Base-by-base conservation (phyloP, 148 eudicot genomes). In the Camellia granthamiana region DNA sequence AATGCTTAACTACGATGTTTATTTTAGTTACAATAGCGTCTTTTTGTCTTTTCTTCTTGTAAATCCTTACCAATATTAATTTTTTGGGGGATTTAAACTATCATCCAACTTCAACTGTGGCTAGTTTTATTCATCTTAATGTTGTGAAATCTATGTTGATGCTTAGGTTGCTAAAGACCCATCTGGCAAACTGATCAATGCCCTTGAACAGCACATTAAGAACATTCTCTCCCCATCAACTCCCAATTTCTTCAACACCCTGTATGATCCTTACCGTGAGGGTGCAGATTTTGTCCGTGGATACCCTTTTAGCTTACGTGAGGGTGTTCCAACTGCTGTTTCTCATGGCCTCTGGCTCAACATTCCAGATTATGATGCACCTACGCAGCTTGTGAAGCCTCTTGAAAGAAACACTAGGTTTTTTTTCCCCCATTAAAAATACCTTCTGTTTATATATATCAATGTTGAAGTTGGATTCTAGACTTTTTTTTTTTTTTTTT, bases 251-350 rank as follows among this genome's bases (percentile, higher is more conserved):
- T 91, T 89, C 87, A 91, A 91, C 81, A 91, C 94, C 46, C 82
- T 91, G 41, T 91, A 91, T 41, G 91, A 91, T 43, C 94, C 94
- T 11, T 91, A 65, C 58, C 81, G 85, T 3, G 94, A 91, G 14
- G 94, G 94, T 54, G 94, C 88, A 23, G 94, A 91, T 80, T 91
- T 91, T 60, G 92, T 89, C 21, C 90, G 94, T 69, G 94, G 94
- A 49, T 91, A 91, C 80, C 94, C 92, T 49, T 91, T 91, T 67
- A 86, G 89, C 78, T 78, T 86, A 0, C 88, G 92, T 1, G 90
- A 89, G 79, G 94, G 92, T 75, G 92, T 82, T 18, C 90, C 93
- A 6, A 89, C 90, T 41, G 91, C 91, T 19, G 91, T 88, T 41
- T 90, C 93, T 54, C 93, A 90, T 81, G 93, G 91, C 30, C 81